Conservation (phyloP, 2,329 filamentous ascomycete species). For the Hortaea sp. region DNA sequence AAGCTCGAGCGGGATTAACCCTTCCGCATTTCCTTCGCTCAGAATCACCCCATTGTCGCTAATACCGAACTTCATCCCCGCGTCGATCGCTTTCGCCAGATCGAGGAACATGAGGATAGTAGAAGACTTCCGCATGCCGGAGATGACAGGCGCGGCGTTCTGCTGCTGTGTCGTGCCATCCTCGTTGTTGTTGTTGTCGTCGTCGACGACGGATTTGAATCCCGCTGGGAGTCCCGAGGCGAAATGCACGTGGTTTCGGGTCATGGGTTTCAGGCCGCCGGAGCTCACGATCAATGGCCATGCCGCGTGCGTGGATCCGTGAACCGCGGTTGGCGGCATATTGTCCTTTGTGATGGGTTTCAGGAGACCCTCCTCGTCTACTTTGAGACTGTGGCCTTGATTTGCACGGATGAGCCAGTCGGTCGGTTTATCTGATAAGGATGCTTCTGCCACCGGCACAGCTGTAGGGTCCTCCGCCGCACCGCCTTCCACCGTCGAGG, state of each 20-base stretch:
- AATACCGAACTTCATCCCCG: slow-evolving; percentile 51
- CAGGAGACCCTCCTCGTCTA: slow-evolving; percentile 62
- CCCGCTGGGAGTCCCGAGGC: slow-evolving; percentile 57
- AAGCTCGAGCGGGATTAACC: slow-evolving; percentile 54
- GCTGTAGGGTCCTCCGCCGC: neutral
- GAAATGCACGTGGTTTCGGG: slow-evolving; percentile 81
- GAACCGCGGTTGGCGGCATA: slow-evolving; percentile 49
- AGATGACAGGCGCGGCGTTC: slow-evolving; percentile 49
- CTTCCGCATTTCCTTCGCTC: slow-evolving; percentile 42
- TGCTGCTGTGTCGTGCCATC: neutral
- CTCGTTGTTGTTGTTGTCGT: slow-evolving; percentile 5
- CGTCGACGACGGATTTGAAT: slow-evolving; percentile 28
- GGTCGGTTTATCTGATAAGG: slow-evolving; percentile 38
- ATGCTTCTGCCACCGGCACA: slow-evolving; percentile 4
- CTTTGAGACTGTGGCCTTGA: slow-evolving; percentile 80
- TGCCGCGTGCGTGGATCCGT: slow-evolving; percentile 78
- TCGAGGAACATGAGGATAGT: slow-evolving; percentile 71
- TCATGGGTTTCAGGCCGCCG: slow-evolving; percentile 74
- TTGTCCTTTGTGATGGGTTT: slow-evolving; percentile 49
- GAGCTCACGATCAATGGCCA: slow-evolving; percentile 65
- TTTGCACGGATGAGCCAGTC: slow-evolving; percentile 88
- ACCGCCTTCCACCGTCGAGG: slow-evolving; percentile 10
- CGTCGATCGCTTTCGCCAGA: slow-evolving; percentile 66
- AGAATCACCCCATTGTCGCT: slow-evolving; percentile 41
- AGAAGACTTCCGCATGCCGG: slow-evolving; percentile 39